Conservation (phyloP, 2,329 filamentous ascomycete genomes). For the Colletotrichum sojae region DNA sequence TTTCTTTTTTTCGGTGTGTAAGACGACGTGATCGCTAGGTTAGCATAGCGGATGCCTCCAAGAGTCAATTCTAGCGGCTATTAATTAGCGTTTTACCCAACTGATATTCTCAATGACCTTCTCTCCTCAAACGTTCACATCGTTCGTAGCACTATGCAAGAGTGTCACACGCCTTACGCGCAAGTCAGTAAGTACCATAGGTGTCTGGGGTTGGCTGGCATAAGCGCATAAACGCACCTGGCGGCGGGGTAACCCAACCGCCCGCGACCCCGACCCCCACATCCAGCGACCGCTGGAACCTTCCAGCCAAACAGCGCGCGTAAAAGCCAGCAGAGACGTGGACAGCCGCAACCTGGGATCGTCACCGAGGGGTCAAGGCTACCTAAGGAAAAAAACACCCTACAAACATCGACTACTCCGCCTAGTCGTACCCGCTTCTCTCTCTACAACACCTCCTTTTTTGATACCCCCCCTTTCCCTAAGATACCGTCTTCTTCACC, state of each 20-base stretch:
- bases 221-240: neutral
- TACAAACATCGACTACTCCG: neutral
- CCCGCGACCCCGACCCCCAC: constrained; percentile 24
- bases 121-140: neutral
- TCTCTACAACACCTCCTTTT: neutral
- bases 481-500: neutral
- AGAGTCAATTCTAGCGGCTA: constrained; percentile 42
- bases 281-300: constrained; percentile 34
- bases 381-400: constrained; percentile 16
- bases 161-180: too few relatives aligned
- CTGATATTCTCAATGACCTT: neutral
- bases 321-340: neutral
- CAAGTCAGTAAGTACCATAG: too few relatives aligned
- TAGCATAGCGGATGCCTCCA: constrained; percentile 7
- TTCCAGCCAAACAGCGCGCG: constrained; percentile 39
- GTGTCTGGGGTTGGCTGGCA: neutral
- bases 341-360: constrained; percentile 29
- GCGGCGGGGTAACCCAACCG: constrained; percentile 33
- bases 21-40: neutral
- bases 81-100: neutral
- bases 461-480: constrained; percentile 18
- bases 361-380: neutral
- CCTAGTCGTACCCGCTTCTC: neutral
- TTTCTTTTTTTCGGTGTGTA: constrained; percentile 18
- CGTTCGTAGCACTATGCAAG: neutral